phyloP scores from a whole-genome alignment of 305 asterid genomes.

The Fraxinus sp. region DNA sequence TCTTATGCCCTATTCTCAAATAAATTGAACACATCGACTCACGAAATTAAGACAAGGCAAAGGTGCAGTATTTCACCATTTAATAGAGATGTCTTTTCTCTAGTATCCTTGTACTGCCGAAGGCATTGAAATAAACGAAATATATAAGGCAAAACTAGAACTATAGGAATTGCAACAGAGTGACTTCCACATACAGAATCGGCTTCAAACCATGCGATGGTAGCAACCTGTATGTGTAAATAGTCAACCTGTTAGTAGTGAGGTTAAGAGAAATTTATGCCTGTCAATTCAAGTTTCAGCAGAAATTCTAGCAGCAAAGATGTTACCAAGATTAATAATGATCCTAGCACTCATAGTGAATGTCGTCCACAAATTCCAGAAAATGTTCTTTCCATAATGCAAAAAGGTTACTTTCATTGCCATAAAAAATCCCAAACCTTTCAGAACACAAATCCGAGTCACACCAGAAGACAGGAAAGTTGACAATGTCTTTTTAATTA shows the following conservation, averaged over 20 bases:
- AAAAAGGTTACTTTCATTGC: constrained; percentile 6
- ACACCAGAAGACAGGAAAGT: background rate
- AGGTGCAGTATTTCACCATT: constrained; percentile 56
- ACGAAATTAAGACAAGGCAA: constrained; percentile 9
- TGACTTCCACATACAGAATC: constrained; percentile 99
- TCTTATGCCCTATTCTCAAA: background rate
- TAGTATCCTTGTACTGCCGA: constrained; percentile 89
- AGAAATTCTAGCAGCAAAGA: constrained; percentile 18
- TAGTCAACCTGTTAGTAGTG: constrained; percentile 28
- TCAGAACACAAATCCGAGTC: constrained; percentile 17
- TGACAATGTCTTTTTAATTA: constrained; percentile 2
- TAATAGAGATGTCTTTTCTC: constrained; percentile 73
- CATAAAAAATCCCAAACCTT: background rate
- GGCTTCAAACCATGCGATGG: constrained; percentile 99
- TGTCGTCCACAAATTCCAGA: background rate
- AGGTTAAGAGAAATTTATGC: constrained; percentile 18
- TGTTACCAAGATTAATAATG: constrained; percentile 8
- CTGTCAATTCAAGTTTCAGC: constrained; percentile 6
- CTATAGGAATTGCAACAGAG: constrained; percentile 84
- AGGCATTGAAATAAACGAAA: constrained; percentile 97
- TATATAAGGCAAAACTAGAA: constrained; percentile 88
- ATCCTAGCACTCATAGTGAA: constrained; percentile 14
- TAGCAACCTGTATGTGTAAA: constrained; percentile 76
- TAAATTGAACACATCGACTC: background rate
- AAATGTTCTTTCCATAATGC: constrained; percentile 10